Percentiles rank a stretch among this genome's conserved stretches.
These are phyloP conservation scores for Apiospora malaysiana DNA, from an alignment of 2,329 filamentous ascomycete species.

Conservation along the genomic window DNA sequence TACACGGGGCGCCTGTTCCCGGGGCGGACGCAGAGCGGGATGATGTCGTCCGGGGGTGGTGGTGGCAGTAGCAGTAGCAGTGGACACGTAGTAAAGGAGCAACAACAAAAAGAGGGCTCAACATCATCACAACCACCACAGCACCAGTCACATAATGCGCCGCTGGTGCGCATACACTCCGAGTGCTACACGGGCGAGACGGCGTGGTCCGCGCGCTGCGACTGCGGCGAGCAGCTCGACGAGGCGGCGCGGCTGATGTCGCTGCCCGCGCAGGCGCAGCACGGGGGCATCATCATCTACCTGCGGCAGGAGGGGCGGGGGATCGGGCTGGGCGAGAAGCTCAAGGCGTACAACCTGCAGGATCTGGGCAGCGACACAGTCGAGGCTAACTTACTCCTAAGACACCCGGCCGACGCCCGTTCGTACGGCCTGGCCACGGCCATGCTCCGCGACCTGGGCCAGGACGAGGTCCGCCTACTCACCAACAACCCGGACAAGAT, in stretches of 20 bases:
- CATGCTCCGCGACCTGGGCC: slow-evolving; percentile 86
- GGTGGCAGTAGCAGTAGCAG: slow-evolving; percentile 30
- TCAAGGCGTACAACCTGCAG: slow-evolving; percentile 98
- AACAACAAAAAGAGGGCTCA: slow-evolving; percentile 25
- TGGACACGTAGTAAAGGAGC: too few relatives aligned
- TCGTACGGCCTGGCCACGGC: slow-evolving; percentile 97
- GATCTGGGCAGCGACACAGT: slow-evolving; percentile 98
- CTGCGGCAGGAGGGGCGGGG: slow-evolving; percentile 94
- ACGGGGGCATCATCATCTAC: slow-evolving; percentile 92
- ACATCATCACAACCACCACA: not conserved
- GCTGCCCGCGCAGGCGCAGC: slow-evolving; percentile 61
- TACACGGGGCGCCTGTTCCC: slow-evolving; percentile 89
- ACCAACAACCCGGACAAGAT: slow-evolving; percentile 99
- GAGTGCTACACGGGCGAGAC: slow-evolving; percentile 99
- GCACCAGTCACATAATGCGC: slow-evolving; percentile 47
- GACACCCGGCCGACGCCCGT: slow-evolving; percentile 92
- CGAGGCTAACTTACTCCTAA: slow-evolving; percentile 87
- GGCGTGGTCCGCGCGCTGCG: slow-evolving; percentile 95
- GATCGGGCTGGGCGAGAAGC: slow-evolving; percentile 91
- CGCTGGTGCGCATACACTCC: slow-evolving; percentile 92
- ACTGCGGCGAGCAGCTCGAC: slow-evolving; percentile 97
- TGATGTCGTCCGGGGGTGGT: slow-evolving; percentile 44
- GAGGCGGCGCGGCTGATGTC: slow-evolving; percentile 95
- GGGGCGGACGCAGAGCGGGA: slow-evolving; percentile 77
- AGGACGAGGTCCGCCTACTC: slow-evolving; percentile 78